A percentile compares a stretch with the other conserved stretches of the same genome.
Evolutionary conservation across 257 asterid species (phyloP).

Genomic region (Thymus quinquecostatus): DNA sequence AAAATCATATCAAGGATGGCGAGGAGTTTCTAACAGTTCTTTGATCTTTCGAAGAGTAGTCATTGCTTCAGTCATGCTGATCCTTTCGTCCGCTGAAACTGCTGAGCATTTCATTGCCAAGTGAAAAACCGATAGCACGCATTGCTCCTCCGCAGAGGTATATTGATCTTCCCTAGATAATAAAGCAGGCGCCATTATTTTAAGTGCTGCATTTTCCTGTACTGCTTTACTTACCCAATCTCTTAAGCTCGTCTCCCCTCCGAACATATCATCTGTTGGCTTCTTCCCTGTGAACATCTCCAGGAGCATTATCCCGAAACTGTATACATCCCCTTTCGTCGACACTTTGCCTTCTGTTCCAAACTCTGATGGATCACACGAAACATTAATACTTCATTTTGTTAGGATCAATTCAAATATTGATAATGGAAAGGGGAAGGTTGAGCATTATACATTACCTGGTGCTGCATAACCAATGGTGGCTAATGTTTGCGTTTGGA

Average conservation of each 20-base stretch:
- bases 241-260: no score
- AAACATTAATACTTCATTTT: neutral
- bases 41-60: no score
- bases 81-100: no score
- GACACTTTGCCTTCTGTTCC: neutral
- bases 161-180: neutral
- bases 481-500: conserved; percentile 26
- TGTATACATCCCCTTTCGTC: neutral
- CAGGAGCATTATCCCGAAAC: neutral
- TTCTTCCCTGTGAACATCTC: neutral
- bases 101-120: neutral
- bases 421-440: neutral
- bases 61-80: no score
- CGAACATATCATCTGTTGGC: neutral
- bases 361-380: neutral
- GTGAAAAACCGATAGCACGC: neutral
- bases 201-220: neutral
- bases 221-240: no score
- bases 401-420: neutral
- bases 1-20: no score
- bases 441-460: conserved; percentile 11
- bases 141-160: neutral
- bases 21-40: no score
- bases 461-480: conserved; percentile 30
- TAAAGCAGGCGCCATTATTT: neutral